A percentile compares a stretch with the other conserved stretches of the same genome.
These are phyloP conservation scores for Gloeostereum incarnatum DNA, from an alignment of 768 basidiomycete species.

Conservation along the genomic window DNA sequence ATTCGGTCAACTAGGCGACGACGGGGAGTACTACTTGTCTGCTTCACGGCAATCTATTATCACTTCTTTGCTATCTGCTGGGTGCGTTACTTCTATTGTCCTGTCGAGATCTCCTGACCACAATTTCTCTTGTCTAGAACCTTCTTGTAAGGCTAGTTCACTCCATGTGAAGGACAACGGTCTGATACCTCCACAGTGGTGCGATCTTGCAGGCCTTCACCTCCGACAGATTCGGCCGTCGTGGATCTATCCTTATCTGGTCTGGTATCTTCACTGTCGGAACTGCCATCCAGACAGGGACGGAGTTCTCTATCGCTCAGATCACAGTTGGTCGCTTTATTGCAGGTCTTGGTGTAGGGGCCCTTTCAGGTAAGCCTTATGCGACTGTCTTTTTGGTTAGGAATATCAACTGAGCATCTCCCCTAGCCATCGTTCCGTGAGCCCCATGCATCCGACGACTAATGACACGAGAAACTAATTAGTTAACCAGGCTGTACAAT, in stretches of 20 bases:
- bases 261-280: conserved; percentile 64
- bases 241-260: conserved; percentile 72
- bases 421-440: conserved; percentile 40
- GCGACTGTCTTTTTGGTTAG: neutral
- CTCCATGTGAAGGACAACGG: conserved; percentile 4
- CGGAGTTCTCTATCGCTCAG: conserved; percentile 49
- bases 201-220: conserved; percentile 68
- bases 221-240: conserved; percentile 62
- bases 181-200: conserved; percentile 26
- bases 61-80: conserved; percentile 69
- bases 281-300: conserved; percentile 61
- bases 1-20: conserved; percentile 43
- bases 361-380: conserved; percentile 47
- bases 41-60: conserved; percentile 67
- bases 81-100: conserved; percentile 23
- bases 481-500: conserved; percentile 48
- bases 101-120: neutral
- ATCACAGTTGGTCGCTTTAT: conserved; percentile 67
- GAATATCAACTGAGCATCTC: conserved; percentile 1
- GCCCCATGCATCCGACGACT: conserved; percentile 8
- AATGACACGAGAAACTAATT: conserved; percentile 5
- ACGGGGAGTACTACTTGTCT: conserved; percentile 44
- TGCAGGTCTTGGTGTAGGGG: conserved; percentile 72
- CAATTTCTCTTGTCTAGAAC: conserved; percentile 22
- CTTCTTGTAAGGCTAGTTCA: conserved; percentile 31